A percentile compares a stretch with the other conserved stretches of the same genome.
Evolutionary conservation across 2,329 filamentous ascomycete species (phyloP).

Genomic region (Colletotrichum tropicicola): DNA sequence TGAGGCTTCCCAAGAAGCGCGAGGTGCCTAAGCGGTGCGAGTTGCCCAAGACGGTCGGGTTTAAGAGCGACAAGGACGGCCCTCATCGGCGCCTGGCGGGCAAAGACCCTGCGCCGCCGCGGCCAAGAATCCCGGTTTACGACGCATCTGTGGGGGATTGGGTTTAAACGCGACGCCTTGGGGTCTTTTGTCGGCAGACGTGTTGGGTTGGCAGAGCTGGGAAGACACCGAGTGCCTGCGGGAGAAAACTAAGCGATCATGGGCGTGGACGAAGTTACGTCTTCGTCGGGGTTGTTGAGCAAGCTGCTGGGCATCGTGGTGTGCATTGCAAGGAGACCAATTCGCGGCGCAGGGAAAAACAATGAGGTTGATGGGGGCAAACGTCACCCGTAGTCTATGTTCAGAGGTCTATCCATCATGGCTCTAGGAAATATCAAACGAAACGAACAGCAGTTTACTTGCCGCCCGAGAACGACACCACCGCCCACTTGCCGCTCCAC

Average conservation of each 20-base stretch:
- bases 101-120: not conserved
- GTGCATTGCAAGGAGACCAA: not conserved
- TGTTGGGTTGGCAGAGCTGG: too few relatives aligned
- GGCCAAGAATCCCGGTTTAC: slow-evolving; percentile 1
- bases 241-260: too few relatives aligned
- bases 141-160: not conserved
- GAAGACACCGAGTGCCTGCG: too few relatives aligned
- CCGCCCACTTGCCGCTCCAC: slow-evolving; percentile 96
- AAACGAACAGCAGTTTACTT: slow-evolving; percentile 15
- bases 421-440: not conserved
- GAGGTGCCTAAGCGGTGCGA: too few relatives aligned
- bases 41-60: not conserved
- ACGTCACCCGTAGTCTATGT: not conserved
- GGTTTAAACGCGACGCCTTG: not conserved
- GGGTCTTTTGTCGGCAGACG: too few relatives aligned
- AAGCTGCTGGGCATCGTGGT: not conserved
- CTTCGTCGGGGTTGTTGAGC: too few relatives aligned
- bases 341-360: not conserved
- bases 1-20: too few relatives aligned
- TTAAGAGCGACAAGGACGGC: not conserved
- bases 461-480: slow-evolving; percentile 76
- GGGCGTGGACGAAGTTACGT: too few relatives aligned
- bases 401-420: slow-evolving; percentile 3
- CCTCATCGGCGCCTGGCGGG: not conserved
- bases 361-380: not conserved